Conservation (phyloP, 2,329 filamentous ascomycete species). For the Penicillium freii region DNA sequence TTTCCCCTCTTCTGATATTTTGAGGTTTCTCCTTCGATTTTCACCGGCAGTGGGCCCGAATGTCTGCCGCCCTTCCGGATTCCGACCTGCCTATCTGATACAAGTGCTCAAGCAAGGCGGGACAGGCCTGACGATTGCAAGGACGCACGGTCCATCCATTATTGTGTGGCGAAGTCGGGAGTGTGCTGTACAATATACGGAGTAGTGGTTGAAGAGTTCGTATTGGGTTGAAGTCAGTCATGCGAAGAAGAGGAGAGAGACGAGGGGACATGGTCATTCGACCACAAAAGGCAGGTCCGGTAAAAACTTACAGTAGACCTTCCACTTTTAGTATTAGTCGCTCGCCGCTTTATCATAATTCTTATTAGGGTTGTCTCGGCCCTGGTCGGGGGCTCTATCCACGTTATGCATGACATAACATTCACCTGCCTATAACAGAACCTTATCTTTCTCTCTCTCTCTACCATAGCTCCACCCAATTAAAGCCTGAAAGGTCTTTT, state of each 20-base stretch:
- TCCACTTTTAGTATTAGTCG: background rate
- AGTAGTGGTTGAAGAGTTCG: too few species aligned
- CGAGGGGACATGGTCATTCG: background rate
- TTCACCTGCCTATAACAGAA: background rate
- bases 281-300: background rate
- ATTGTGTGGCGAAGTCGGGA: background rate
- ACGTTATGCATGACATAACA: background rate
- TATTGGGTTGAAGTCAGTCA: too few species aligned
- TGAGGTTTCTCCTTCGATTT: background rate
- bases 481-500: background rate
- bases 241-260: background rate
- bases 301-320: background rate
- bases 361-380: background rate
- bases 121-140: background rate
- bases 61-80: background rate
- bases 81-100: slow-evolving; percentile 12
- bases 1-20: background rate
- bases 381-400: background rate
- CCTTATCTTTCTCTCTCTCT: background rate
- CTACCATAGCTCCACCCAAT: background rate
- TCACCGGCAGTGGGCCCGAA: background rate
- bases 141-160: background rate
- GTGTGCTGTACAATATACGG: too few species aligned
- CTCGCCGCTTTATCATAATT: background rate
- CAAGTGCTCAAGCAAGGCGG: slow-evolving; percentile 1